phyloP scores from a whole-genome alignment of 2,329 filamentous ascomycete species.

The Daldinia sp. region DNA sequence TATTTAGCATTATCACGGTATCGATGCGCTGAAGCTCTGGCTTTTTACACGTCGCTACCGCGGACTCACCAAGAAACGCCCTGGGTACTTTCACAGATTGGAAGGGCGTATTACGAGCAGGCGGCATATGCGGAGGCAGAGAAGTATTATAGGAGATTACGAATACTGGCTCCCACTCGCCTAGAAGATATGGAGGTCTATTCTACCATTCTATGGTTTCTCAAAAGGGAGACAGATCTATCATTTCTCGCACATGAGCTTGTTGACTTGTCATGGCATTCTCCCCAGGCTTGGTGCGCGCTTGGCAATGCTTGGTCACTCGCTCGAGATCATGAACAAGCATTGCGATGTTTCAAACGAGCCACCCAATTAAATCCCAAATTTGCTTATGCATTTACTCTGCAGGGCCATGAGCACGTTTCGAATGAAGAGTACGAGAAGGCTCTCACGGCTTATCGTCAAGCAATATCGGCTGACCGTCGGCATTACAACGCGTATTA shows the following conservation, averaged over 20 bases:
- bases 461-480: conserved; percentile 83
- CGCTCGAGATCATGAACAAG: conserved; percentile 91
- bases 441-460: conserved; percentile 85
- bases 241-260: conserved; percentile 92
- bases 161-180: conserved; percentile 80
- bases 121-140: conserved; percentile 87
- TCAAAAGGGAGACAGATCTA: conserved; percentile 90
- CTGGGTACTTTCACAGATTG: conserved; percentile 91
- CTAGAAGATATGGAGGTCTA: conserved; percentile 98
- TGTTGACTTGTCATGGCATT: conserved; percentile 84
- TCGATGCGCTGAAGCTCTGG: conserved; percentile 78
- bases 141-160: conserved; percentile 81
- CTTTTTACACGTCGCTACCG: conserved; percentile 75
- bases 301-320: conserved; percentile 95
- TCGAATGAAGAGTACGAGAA: conserved; percentile 98
- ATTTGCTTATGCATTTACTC: conserved; percentile 94
- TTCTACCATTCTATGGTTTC: conserved; percentile 98
- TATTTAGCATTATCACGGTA: conserved; percentile 83
- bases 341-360: conserved; percentile 91
- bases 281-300: conserved; percentile 95
- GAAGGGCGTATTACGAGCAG: conserved; percentile 90
- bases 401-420: conserved; percentile 96
- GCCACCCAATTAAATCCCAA: conserved; percentile 89
- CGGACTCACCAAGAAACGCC: conserved; percentile 84
- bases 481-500: conserved; percentile 99